A percentile compares a stretch with the other conserved stretches of the same genome.
Conservation (phyloP, 2,329 filamentous ascomycete genomes). For the Pseudonectria foliicola region DNA sequence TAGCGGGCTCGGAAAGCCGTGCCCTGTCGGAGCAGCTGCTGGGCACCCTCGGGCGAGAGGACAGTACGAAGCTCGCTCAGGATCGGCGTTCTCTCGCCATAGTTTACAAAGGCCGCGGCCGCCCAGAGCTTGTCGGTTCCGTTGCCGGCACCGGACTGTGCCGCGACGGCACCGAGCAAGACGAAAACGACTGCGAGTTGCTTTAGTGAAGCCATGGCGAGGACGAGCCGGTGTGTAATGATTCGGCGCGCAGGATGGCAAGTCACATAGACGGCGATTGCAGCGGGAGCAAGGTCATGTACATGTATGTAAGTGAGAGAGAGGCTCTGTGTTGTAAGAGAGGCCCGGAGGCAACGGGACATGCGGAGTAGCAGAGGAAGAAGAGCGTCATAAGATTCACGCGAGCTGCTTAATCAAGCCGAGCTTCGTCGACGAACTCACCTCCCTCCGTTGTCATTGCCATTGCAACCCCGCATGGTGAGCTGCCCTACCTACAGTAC, state of each 20-base stretch:
- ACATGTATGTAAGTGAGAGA: no score
- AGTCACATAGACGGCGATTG: neutral
- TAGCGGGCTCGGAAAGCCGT: conserved; percentile 43
- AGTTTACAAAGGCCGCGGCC: conserved; percentile 39
- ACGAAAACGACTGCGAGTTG: conserved; percentile 6
- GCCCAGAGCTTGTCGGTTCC: conserved; percentile 39
- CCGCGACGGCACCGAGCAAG: conserved; percentile 19
- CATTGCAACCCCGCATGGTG: no score
- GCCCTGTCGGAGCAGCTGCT: conserved; percentile 45
- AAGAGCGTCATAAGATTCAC: no score
- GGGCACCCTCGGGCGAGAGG: conserved; percentile 47
- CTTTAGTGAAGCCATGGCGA: conserved; percentile 15
- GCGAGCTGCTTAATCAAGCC: no score
- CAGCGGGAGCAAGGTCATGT: neutral
- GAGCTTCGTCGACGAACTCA: no score
- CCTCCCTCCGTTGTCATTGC: no score
- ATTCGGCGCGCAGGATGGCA: neutral
- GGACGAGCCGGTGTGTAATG: neutral
- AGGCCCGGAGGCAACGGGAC: no score
- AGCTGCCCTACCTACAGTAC: no score
- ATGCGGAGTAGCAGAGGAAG: no score
- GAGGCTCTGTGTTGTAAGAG: no score
- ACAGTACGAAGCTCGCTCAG: conserved; percentile 20
- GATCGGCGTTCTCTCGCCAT: conserved; percentile 48
- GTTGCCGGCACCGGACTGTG: conserved; percentile 25